Base-by-base conservation (phyloP, 495 filamentous ascomycete genomes). In the Podospora comata region DNA sequence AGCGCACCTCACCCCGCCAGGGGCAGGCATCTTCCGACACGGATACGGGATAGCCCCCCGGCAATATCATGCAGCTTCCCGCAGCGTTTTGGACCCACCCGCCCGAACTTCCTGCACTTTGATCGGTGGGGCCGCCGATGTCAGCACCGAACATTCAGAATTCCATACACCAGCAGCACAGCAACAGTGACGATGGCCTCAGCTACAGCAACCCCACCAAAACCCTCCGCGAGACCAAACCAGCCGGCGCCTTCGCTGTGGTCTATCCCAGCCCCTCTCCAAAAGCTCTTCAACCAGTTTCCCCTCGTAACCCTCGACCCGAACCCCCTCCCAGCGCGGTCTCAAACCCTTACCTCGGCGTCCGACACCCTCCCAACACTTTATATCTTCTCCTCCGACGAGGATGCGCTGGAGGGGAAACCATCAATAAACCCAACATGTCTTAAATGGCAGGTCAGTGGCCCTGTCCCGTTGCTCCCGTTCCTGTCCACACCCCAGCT, bases 361-460 rank as follows among this genome's bases (percentile, higher is more conserved):
- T 70, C 81, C n/a, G 74, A 81, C 66, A 82, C 90, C 39, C 71
- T 82, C 18, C 84, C 87, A 69, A 85, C 86, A 44, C 82, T 99
- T 18, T 94, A 93, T 75, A 81, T 97, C 39, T 98, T 97, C 78
- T 85, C 85, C 62, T 87, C 87, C 15, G 84, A 88, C 1, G 78
- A 83, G 28, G 90, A 89, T 68, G 92, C 89, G 23, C 74, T 77
- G 28, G 71, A 73, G 39, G 90, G 89, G 15, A 77, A 82, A 27
- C 92, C 93, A 23, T 94, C 91, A 62, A 97, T 91, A 81, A 97
- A 98, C 79, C 95, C 95, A 3, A 87, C 86, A 71, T 99, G 95
- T 83, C 83, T 99, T 70, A 97, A 94, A 80, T 97, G 93, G 93
- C 95, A 97, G 90, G 94, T 93, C 74, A 61, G 88, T 23, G 23